phyloP scores from a whole-genome alignment of 345 rosid genomes.

The Salix dunnii region DNA sequence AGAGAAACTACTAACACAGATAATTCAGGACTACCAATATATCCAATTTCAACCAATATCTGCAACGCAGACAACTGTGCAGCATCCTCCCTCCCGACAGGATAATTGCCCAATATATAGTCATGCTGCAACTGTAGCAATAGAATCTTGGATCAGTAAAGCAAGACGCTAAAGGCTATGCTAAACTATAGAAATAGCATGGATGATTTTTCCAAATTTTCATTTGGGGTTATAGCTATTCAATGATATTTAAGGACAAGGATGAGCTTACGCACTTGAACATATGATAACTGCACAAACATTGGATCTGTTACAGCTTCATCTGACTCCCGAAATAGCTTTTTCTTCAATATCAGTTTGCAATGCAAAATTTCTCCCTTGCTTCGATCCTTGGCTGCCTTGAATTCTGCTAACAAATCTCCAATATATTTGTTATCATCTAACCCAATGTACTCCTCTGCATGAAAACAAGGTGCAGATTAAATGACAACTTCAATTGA shows the following conservation, averaged over 20 bases:
- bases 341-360: constrained; percentile 82
- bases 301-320: constrained; percentile 90
- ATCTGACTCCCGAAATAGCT: constrained; percentile 92
- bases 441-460: constrained; percentile 93
- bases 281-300: constrained; percentile 94
- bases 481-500: constrained; percentile 12
- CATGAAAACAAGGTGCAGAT: constrained; percentile 22
- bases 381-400: constrained; percentile 87
- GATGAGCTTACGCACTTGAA: constrained; percentile 60
- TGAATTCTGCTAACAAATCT: constrained; percentile 86
- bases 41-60: constrained; percentile 89
- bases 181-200: neutral
- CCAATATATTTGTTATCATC: constrained; percentile 97
- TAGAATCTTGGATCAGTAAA: constrained; percentile 23
- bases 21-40: constrained; percentile 74
- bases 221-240: neutral
- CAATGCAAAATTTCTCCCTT: constrained; percentile 97
- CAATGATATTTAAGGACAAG: neutral
- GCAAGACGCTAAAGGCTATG: neutral
- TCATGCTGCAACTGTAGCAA: constrained; percentile 90
- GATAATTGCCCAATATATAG: constrained; percentile 91
- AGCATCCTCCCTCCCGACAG: constrained; percentile 98
- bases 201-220: neutral
- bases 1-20: constrained; percentile 62
- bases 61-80: constrained; percentile 94